These are phyloP conservation scores for Pyrenophora tritici-repentis DNA, from an alignment of 2,329 filamentous ascomycete genomes.

Conservation along the genomic window DNA sequence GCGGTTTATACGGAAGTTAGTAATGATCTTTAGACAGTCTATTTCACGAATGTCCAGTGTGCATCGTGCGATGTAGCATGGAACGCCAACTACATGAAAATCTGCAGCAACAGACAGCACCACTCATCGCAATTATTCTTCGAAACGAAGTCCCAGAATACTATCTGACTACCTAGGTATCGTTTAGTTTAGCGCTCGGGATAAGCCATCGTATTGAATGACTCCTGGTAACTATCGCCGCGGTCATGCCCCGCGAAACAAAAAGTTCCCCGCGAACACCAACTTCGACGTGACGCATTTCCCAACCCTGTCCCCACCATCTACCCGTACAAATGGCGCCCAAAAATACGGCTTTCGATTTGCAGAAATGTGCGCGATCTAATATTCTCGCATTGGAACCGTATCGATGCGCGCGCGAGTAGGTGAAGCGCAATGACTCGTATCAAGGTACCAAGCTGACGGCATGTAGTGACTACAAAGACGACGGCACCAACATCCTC, in stretches of 20 bases:
- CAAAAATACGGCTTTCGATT: slow-evolving; percentile 49
- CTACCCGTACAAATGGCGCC: slow-evolving; percentile 25
- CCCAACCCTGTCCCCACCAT: not conserved
- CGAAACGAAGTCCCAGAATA: too few species aligned
- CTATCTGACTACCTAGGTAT: not conserved
- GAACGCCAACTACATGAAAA: too few species aligned
- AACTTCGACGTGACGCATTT: slow-evolving; percentile 2
- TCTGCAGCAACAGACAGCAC: too few species aligned
- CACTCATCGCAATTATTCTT: too few species aligned
- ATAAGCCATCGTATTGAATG: not conserved
- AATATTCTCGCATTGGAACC: slow-evolving; percentile 60
- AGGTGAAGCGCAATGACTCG: slow-evolving; percentile 35
- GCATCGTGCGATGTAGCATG: too few species aligned
- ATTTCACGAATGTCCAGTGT: too few species aligned
- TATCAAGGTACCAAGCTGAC: slow-evolving; percentile 18
- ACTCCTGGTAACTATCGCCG: slow-evolving; percentile 28
- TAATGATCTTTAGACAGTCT: too few species aligned
- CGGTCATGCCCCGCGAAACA: slow-evolving; percentile 26
- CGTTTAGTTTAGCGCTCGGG: not conserved
- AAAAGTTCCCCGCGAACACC: slow-evolving; percentile 35
- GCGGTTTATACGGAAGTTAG: too few species aligned
- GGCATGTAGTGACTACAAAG: slow-evolving; percentile 85
- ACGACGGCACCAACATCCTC: slow-evolving; percentile 92
- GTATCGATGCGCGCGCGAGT: slow-evolving; percentile 61
- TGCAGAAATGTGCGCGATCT: slow-evolving; percentile 56